A percentile compares a stretch with the other conserved stretches of the same genome.
phyloP scores from a whole-genome alignment of 345 rosid species.

The Eucalyptus paniculata region DNA sequence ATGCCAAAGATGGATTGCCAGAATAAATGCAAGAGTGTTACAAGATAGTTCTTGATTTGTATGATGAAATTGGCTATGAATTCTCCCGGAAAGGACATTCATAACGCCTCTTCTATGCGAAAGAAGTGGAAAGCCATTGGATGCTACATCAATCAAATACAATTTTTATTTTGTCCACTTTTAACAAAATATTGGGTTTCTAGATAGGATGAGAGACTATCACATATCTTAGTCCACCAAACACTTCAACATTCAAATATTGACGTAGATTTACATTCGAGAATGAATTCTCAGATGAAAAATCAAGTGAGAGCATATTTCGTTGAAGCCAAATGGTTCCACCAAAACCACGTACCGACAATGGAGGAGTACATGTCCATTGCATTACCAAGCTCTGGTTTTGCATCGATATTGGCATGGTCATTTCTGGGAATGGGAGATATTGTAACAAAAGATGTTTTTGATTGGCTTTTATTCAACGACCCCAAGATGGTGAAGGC shows the following conservation, averaged over 20 bases:
- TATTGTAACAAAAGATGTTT: background rate
- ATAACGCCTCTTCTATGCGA: constrained; percentile 4
- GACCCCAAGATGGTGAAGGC: background rate
- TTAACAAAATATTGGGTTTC: background rate
- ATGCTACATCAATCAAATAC: background rate
- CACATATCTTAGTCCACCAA: background rate
- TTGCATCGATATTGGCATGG: background rate
- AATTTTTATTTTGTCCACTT: background rate
- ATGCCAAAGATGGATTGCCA: background rate
- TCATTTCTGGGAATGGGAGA: background rate
- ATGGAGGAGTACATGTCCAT: constrained; percentile 5
- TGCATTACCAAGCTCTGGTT: background rate
- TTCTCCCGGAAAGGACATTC: background rate
- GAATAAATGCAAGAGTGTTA: constrained; percentile 17
- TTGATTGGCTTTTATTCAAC: background rate
- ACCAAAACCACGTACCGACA: background rate
- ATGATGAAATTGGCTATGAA: constrained; percentile 4
- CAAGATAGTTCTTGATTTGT: constrained; percentile 8
- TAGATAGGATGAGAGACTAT: background rate
- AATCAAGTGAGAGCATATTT: background rate
- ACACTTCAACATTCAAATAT: background rate
- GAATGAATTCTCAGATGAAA: background rate
- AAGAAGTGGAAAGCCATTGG: background rate
- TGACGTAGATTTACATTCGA: background rate
- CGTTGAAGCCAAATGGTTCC: background rate